Evolutionary conservation across 73 alveolate genomes (phyloP).

Genomic region (Durusdinium trenchii): DNA sequence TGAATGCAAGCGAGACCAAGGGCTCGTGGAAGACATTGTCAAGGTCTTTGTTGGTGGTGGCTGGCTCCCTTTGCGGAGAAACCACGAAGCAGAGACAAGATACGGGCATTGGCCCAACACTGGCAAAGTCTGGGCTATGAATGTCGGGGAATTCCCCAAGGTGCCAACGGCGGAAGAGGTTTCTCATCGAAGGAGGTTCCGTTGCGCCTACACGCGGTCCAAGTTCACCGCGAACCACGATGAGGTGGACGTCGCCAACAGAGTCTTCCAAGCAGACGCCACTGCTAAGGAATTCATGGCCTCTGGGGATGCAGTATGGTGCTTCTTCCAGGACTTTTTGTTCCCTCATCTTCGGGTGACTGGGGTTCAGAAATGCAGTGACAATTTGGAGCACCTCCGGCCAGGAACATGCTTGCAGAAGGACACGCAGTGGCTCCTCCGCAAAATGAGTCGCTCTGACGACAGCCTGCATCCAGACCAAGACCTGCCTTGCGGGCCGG

Average conservation of each 20-base stretch:
- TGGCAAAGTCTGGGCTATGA: constrained; percentile 44
- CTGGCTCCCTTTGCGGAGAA: constrained; percentile 1
- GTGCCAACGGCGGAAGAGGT: constrained; percentile 26
- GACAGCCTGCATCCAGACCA: not conserved
- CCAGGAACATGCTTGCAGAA: not conserved
- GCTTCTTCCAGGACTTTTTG: constrained; percentile 1
- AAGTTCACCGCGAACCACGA: not conserved
- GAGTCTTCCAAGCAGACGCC: constrained; percentile 9
- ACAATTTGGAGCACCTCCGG: not conserved
- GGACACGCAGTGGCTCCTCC: constrained; percentile 26
- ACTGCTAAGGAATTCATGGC: constrained; percentile 24
- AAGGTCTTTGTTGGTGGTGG: constrained; percentile 38
- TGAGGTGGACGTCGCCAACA: not conserved
- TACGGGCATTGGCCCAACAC: constrained; percentile 16
- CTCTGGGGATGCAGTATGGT: constrained; percentile 55
- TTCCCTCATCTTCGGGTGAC: not conserved
- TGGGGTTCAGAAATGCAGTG: not conserved
- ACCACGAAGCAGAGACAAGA: constrained; percentile 32
- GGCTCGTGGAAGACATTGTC: not conserved
- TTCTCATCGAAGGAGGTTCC: not conserved
- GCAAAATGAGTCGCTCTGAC: not conserved
- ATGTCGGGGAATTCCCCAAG: not conserved
- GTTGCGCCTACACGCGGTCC: constrained; percentile 45
- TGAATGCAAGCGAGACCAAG: not conserved
- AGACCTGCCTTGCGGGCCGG: not conserved